Base-by-base conservation (phyloP, 2,329 filamentous ascomycete genomes). In the Trichoderma pleuroti region DNA sequence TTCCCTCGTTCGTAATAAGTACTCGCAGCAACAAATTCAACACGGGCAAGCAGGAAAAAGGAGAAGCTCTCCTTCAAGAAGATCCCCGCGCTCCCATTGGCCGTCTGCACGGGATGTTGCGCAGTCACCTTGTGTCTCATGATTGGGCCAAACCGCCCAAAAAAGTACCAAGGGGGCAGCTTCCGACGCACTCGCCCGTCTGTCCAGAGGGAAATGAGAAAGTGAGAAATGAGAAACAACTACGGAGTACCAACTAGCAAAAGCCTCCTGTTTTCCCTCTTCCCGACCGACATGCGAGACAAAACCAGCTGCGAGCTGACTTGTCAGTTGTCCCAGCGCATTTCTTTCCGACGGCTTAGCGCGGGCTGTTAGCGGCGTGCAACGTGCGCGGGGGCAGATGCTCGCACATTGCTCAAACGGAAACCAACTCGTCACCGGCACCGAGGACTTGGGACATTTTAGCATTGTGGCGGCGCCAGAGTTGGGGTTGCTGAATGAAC, bases 191-290 rank as follows among this genome's bases (percentile, higher is more conserved):
- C 18, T n/a, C 32, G 14, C 18, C 4, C 18, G 11, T 16, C 21
- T 14, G 14, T n/a, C 30, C 4, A 16, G 14, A 26, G 56, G 34
- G 54, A 60, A 68, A 60, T 68, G 65, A 42, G 26, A 28, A 28
- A 28, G n/a, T 28, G 26, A 28, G 26, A 28, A 28, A 28, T 28
- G 26, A 28, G 26, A 52, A 68, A 21, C 16, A 26, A 16, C n/a
- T n/a, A n/a, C n/a, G n/a, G n/a, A n/a, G n/a, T n/a, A n/a, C 49
- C 36, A 62, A 36, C 60, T 46, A 62, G 60, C 60, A 61, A 61
- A 42, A 42, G 36, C 6, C 36, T 42, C 36, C 46, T 57, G 32
- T 42, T 26, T 5, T 24, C 4, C 18, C 16, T 49, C 34, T 39
- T 28, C 14, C 30, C 39, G 26, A 18, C 39, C 56, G 30, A 60